Evolutionary conservation across 2,329 filamentous ascomycete genomes (phyloP), one percentile per base, ranked within the genome.

Genomic region (Fusarium albidum): DNA sequence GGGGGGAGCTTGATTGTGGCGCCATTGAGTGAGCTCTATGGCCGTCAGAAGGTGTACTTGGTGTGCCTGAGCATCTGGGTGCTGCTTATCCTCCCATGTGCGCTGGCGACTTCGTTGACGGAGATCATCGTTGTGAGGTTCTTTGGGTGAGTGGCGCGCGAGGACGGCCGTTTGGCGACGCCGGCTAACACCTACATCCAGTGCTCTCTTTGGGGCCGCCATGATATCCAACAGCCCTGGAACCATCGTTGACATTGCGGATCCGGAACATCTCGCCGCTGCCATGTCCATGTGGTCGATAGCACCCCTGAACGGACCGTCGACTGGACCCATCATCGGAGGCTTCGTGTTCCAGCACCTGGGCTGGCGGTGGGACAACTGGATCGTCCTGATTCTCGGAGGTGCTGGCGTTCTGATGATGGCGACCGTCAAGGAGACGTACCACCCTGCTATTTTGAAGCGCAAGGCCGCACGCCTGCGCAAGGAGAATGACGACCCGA

Each of bases 361-460:
- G 3, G 92, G 91, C 10, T 97, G 93, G 93, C 78, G 92, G 26
- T 96, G 92, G 91, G 88, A 88, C 31, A 90, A 90, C 67, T 96
- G 91, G 89, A 80, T 95, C 15, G 83, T 88, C 9, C 74, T 94
- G 66, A 93, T 96, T 44, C 79, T 91, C 9, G 82, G 83, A 0
- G 90, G 83, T 1, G 78, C 82, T 1, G 85, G 84, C 0, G 82
- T 87, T 50, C 56, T 81, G 15, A 74, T 87, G 59, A 82, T 91
- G 62, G 68, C 79, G 3, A 77, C 82, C 2, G 78, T 90, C 40
- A 83, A 83, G 56, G 92, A 96, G 73, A 94, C 91, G 0, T 96
- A 96, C 65, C 82, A 85, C 1, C 91, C 91, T 1, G 80, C 80
- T 1, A 80, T 95, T 18, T 75, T 95, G 26, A 83, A 88, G 65